Conservation (phyloP, 140 eudicot species). For the Oenanthe javanica region DNA sequence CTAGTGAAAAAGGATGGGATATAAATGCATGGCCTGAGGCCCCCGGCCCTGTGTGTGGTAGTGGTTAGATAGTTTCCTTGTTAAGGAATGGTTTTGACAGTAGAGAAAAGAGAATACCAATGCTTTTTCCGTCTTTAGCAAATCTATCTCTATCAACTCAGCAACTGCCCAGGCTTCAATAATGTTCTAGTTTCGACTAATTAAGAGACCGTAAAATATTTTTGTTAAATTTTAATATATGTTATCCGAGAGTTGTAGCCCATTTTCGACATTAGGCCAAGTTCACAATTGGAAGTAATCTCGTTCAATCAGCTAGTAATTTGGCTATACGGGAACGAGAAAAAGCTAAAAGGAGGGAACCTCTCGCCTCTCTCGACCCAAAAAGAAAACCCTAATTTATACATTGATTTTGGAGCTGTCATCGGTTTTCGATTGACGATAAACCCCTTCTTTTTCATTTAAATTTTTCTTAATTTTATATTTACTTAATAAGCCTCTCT, state of each 20-base stretch:
- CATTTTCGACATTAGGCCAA: too few species aligned
- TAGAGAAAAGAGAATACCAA: not conserved
- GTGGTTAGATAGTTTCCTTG: conserved; percentile 2
- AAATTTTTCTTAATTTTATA: too few species aligned
- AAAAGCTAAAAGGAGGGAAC: too few species aligned
- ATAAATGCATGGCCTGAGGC: not conserved
- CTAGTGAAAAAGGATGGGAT: not conserved
- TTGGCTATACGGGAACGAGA: too few species aligned
- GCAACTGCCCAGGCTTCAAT: not conserved
- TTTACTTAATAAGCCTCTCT: too few species aligned
- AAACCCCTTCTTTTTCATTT: too few species aligned
- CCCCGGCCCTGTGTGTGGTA: not conserved
- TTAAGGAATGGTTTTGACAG: conserved; percentile 1
- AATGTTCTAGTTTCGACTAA: not conserved
- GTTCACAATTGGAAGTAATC: too few species aligned
- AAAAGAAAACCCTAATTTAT: too few species aligned
- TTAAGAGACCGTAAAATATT: not conserved
- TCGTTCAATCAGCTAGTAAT: too few species aligned
- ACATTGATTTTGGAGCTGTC: too few species aligned
- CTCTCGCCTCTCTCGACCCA: too few species aligned
- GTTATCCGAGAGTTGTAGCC: not conserved
- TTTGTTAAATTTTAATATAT: not conserved
- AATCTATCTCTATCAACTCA: conserved; percentile 1
- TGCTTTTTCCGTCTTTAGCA: not conserved
- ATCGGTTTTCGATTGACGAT: too few species aligned